Conservation (phyloP, 2,329 filamentous ascomycete species). For the Bipolaris sorokiniana region DNA sequence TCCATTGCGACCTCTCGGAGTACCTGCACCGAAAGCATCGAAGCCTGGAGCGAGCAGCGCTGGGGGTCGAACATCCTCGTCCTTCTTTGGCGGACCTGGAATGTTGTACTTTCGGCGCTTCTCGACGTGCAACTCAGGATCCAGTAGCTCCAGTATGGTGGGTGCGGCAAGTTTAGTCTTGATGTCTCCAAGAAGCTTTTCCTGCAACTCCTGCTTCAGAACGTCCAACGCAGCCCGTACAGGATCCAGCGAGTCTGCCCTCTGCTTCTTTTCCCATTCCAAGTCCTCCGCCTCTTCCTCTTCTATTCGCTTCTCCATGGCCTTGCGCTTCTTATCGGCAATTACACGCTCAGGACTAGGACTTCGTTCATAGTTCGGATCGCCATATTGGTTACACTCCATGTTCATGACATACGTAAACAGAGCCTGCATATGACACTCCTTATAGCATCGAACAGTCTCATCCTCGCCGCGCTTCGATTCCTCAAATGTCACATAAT, state of each 20-base stretch:
- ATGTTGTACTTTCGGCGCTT: constrained; percentile 82
- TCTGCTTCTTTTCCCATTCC: constrained; percentile 87
- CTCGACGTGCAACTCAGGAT: constrained; percentile 79
- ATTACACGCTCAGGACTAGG: constrained; percentile 59
- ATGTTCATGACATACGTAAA: constrained; percentile 95
- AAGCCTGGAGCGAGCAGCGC: constrained; percentile 62
- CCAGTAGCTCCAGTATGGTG: constrained; percentile 78
- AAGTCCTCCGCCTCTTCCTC: constrained; percentile 81
- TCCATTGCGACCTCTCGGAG: constrained; percentile 60
- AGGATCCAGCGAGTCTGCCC: constrained; percentile 90
- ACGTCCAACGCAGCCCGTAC: constrained; percentile 80
- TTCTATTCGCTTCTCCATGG: constrained; percentile 69
- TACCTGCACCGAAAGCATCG: constrained; percentile 68
- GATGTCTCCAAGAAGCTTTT: constrained; percentile 87
- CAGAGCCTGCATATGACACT: constrained; percentile 79
- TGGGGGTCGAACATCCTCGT: constrained; percentile 63
- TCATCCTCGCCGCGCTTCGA: constrained; percentile 77
- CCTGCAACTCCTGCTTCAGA: constrained; percentile 78
- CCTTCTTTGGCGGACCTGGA: constrained; percentile 65
- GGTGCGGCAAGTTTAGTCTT: constrained; percentile 85
- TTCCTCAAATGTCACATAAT: constrained; percentile 89
- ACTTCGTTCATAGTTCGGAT: constrained; percentile 65
- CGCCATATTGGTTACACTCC: constrained; percentile 76
- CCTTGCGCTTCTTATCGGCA: constrained; percentile 61
- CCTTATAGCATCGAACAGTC: constrained; percentile 77